A percentile compares a stretch with the other conserved stretches of the same genome.
These are phyloP conservation scores for Filobasidium floriforme DNA, from an alignment of 768 basidiomycete genomes.

Conservation along the genomic window DNA sequence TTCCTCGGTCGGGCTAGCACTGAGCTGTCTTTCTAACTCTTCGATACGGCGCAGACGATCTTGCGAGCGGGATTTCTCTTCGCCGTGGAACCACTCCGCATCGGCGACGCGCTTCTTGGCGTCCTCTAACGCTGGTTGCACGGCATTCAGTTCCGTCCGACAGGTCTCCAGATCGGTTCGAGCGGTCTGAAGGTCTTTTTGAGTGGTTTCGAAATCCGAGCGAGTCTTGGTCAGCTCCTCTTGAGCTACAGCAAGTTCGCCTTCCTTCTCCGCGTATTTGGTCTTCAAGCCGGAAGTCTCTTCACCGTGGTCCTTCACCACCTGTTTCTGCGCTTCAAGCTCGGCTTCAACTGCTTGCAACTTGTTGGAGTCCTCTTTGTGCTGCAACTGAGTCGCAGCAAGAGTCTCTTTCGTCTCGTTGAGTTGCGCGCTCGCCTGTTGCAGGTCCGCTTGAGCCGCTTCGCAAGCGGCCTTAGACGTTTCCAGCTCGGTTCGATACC, in stretches of 20 bases:
- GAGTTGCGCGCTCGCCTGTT: too few species aligned
- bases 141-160: neutral
- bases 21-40: conserved; percentile 2
- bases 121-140: neutral
- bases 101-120: neutral
- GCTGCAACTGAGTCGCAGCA: neutral
- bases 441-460: too few species aligned
- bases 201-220: neutral
- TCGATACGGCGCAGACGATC: neutral
- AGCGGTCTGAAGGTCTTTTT: neutral
- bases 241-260: neutral
- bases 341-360: neutral
- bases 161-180: neutral
- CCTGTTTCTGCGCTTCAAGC: neutral
- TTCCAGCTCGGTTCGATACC: too few species aligned
- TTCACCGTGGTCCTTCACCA: neutral
- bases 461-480: too few species aligned
- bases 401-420: too few species aligned
- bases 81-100: conserved; percentile 10
- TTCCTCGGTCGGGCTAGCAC: neutral
- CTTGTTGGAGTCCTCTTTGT: neutral
- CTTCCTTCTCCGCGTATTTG: neutral
- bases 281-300: neutral
- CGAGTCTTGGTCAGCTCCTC: neutral
- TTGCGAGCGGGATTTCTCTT: neutral